A percentile compares a stretch with the other conserved stretches of the same genome.
These are phyloP conservation scores for Pyrenophora teres DNA, from an alignment of 2,329 filamentous ascomycete genomes.

Conservation along the genomic window DNA sequence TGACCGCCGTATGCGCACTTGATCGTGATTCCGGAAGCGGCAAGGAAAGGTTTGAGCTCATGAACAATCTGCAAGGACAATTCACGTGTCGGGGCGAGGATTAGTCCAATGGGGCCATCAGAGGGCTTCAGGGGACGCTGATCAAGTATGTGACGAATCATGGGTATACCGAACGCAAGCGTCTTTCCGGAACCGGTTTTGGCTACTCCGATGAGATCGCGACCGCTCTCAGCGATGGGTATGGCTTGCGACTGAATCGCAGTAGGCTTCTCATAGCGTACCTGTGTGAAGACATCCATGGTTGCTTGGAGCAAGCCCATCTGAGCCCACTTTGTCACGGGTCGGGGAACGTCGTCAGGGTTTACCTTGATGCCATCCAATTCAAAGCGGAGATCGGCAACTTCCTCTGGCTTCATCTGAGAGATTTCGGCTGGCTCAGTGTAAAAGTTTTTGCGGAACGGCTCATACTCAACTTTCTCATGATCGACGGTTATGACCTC, in stretches of 20 bases:
- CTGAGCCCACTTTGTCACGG: constrained; percentile 95
- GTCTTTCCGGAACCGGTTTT: constrained; percentile 99
- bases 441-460: constrained; percentile 94
- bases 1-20: constrained; percentile 95
- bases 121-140: constrained; percentile 79
- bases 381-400: constrained; percentile 79
- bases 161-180: constrained; percentile 89
- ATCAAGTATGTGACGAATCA: constrained; percentile 98
- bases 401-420: constrained; percentile 82
- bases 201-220: constrained; percentile 93
- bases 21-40: constrained; percentile 79
- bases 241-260: constrained; percentile 95
- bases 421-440: constrained; percentile 83
- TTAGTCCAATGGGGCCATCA: constrained; percentile 85
- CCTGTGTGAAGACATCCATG: constrained; percentile 77
- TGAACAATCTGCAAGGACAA: constrained; percentile 90
- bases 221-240: constrained; percentile 92
- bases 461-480: constrained; percentile 79
- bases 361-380: constrained; percentile 91
- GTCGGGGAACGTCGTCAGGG: constrained; percentile 79
- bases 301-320: constrained; percentile 88
- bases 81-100: constrained; percentile 94
- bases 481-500: constrained; percentile 90
- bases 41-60: constrained; percentile 93
- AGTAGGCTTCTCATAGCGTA: constrained; percentile 87